Percentiles rank a stretch among this genome's conserved stretches.
phyloP scores from a whole-genome alignment of 2,329 filamentous ascomycete species.

The Colletotrichum destructivum region DNA sequence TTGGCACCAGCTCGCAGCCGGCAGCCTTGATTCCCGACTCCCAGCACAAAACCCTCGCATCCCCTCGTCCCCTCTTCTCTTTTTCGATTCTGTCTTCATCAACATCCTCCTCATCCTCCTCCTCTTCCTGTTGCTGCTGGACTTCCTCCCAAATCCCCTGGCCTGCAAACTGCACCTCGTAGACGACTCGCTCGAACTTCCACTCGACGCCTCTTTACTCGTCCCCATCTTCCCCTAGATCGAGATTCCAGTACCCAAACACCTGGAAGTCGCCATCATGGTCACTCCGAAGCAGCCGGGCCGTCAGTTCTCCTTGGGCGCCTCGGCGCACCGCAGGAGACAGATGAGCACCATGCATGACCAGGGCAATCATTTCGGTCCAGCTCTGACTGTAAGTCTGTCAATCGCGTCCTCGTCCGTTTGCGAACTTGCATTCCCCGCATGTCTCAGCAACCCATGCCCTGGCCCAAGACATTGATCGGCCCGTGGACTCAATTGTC shows the following conservation, averaged over 20 bases:
- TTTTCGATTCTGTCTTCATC: no score
- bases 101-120: neutral
- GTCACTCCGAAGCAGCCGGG: conserved; percentile 30
- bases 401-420: neutral
- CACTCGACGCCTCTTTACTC: neutral
- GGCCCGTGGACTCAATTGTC: neutral
- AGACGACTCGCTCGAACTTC: neutral
- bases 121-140: neutral
- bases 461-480: neutral
- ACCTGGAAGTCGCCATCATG: conserved; percentile 18
- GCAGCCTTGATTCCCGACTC: no score
- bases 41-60: conserved; percentile 18
- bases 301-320: conserved; percentile 61
- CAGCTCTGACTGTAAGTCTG: conserved; percentile 60
- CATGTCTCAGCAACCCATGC: neutral
- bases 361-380: conserved; percentile 60
- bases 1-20: neutral
- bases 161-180: neutral
- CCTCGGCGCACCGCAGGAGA: conserved; percentile 62
- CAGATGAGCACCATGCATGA: conserved; percentile 63
- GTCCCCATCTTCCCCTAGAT: no score
- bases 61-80: neutral
- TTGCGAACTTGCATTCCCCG: neutral
- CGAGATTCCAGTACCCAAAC: neutral
- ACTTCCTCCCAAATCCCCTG: neutral